A percentile compares a stretch with the other conserved stretches of the same genome.
Evolutionary conservation across 441 rosid genomes (phyloP).

Genomic region (Geranium incanum): DNA sequence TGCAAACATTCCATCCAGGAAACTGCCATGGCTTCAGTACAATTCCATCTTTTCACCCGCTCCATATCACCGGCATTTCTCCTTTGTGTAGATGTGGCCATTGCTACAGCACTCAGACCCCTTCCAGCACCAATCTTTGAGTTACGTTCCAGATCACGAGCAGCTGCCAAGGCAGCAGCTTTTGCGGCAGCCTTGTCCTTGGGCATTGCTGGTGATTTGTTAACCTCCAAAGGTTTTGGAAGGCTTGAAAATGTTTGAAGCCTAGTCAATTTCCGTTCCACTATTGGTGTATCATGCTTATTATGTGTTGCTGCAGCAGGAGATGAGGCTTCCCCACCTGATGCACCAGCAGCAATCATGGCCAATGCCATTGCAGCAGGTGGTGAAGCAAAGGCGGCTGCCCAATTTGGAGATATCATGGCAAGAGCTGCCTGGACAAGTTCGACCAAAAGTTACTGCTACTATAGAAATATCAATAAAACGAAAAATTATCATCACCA

Average conservation of each 20-base stretch:
- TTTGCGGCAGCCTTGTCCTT: conserved; percentile 98
- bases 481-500: neutral
- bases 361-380: conserved; percentile 99
- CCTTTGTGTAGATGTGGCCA: conserved; percentile 99
- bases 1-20: conserved; percentile 99
- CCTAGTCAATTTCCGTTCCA: conserved; percentile 70
- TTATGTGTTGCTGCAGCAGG: conserved; percentile 55
- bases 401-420: conserved; percentile 96
- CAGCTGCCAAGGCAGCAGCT: conserved; percentile 99
- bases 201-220: conserved; percentile 55
- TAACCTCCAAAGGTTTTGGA: conserved; percentile 67
- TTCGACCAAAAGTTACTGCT: conserved; percentile 9
- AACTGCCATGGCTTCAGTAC: conserved; percentile 92
- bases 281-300: conserved; percentile 75
- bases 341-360: conserved; percentile 99
- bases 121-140: conserved; percentile 99
- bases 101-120: conserved; percentile 98
- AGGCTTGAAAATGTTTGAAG: conserved; percentile 89
- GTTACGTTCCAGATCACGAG: conserved; percentile 96
- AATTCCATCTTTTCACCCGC: conserved; percentile 91
- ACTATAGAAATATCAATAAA: conserved; percentile 5
- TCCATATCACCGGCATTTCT: conserved; percentile 83
- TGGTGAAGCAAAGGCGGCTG: conserved; percentile 99
- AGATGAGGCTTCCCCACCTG: conserved; percentile 78
- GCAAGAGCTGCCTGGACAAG: conserved; percentile 78